Evolutionary conservation across 192 early-diverging fungal species (phyloP).

Genomic region (Rhizophagus prolifer): DNA sequence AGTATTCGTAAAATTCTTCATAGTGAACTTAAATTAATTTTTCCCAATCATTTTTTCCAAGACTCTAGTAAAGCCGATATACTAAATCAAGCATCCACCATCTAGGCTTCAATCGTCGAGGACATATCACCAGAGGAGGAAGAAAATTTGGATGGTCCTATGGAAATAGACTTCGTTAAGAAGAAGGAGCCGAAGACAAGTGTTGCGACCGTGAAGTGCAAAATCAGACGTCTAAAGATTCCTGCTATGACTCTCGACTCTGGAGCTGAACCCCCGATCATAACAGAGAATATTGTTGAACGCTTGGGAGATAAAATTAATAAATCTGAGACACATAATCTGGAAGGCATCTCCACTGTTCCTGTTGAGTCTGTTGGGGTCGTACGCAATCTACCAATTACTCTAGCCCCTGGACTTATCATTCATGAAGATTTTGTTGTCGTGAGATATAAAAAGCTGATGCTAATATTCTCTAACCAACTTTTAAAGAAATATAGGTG

Average conservation of each 20-base stretch:
- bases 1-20: conserved; percentile 1
- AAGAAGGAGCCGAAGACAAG: neutral
- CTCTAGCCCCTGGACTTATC: neutral
- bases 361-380: neutral
- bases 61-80: neutral
- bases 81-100: neutral
- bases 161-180: conserved; percentile 17
- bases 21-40: conserved; percentile 9
- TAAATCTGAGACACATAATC: neutral
- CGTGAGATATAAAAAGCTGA: neutral
- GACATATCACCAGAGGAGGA: neutral
- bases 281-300: too few species aligned
- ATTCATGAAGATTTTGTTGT: conserved; percentile 2
- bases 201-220: neutral
- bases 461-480: neutral
- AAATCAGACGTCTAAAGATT: conserved; percentile 11
- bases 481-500: conserved; percentile 20
- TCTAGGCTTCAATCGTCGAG: neutral
- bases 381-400: neutral
- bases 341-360: neutral
- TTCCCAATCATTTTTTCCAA: neutral
- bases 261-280: too few species aligned
- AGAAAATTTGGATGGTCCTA: too few species aligned
- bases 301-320: neutral
- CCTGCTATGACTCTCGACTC: too few species aligned